These are phyloP conservation scores for Aurantiochytrium sp. DNA, from an alignment of 108 stramenopile species.

Conservation along the genomic window DNA sequence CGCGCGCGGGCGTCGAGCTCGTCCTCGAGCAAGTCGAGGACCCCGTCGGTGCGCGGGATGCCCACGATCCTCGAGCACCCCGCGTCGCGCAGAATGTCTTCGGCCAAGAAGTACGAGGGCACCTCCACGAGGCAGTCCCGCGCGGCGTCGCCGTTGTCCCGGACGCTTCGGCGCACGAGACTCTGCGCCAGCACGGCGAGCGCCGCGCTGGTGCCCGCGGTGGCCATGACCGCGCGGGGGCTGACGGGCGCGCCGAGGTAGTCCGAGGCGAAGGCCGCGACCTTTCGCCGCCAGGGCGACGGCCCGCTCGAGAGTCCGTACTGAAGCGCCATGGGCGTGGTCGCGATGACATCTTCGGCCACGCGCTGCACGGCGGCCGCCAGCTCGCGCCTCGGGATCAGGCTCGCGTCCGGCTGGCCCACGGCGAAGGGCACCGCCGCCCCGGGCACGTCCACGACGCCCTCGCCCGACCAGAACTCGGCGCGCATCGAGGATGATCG, in stretches of 20 bases:
- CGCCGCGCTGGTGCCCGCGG: neutral
- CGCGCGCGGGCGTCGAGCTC: neutral
- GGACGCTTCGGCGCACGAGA: neutral
- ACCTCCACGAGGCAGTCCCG: neutral
- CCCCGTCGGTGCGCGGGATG: neutral
- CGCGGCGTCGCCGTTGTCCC: neutral
- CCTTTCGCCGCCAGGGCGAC: neutral
- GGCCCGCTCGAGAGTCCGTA: slow-evolving; percentile 3
- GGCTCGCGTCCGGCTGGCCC: neutral
- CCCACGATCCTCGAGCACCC: neutral
- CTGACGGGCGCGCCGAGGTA: neutral
- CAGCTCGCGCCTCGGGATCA: neutral
- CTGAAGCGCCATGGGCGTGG: neutral
- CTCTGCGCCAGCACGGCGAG: neutral
- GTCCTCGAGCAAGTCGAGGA: neutral
- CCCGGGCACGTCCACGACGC: neutral
- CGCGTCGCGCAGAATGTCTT: neutral
- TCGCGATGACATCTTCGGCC: neutral
- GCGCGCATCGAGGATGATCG: too few species aligned
- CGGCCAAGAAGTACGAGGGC: neutral
- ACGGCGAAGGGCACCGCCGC: neutral
- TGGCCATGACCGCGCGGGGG: neutral
- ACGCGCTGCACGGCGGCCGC: neutral
- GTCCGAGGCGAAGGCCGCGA: neutral
- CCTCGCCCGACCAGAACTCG: neutral